These are phyloP conservation scores for Scortechinia acanthostroma DNA, from an alignment of 2,329 filamentous ascomycete species.

Conservation along the genomic window DNA sequence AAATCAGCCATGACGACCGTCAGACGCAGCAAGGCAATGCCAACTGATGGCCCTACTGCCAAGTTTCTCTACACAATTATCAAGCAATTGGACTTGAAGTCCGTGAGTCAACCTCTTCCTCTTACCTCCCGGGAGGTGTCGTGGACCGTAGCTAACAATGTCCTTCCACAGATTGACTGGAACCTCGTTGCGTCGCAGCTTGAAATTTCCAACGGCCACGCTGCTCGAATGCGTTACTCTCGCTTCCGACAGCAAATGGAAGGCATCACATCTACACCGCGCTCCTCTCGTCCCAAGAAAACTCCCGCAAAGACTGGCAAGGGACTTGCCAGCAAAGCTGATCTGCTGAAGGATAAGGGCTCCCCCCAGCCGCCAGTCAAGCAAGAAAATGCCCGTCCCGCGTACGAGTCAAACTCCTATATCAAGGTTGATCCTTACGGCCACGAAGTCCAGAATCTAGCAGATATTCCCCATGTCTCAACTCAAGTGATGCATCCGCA, in stretches of 20 bases:
- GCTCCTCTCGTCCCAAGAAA: not conserved
- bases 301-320: not conserved
- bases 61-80: not conserved
- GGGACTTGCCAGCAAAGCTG: not conserved
- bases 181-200: conserved; percentile 35
- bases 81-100: conserved; percentile 1
- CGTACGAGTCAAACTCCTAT: too few species aligned
- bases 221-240: conserved; percentile 46
- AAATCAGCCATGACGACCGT: too few species aligned
- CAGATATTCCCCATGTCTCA: too few species aligned
- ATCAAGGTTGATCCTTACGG: too few species aligned
- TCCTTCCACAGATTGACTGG: conserved; percentile 43
- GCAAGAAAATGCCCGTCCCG: too few species aligned
- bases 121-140: not conserved
- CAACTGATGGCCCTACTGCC: not conserved
- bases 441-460: too few species aligned
- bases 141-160: too few species aligned
- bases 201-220: conserved; percentile 45
- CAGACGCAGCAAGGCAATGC: not conserved
- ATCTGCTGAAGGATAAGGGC: not conserved
- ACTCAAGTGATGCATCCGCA: too few species aligned
- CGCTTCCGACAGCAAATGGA: conserved; percentile 45
- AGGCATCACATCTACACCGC: conserved; percentile 16
- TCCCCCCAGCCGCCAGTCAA: not conserved
- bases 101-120: too few species aligned